Base-by-base conservation (phyloP, 1,284 basidiomycete genomes). In the Cutaneotrichosporon daszewskae region DNA sequence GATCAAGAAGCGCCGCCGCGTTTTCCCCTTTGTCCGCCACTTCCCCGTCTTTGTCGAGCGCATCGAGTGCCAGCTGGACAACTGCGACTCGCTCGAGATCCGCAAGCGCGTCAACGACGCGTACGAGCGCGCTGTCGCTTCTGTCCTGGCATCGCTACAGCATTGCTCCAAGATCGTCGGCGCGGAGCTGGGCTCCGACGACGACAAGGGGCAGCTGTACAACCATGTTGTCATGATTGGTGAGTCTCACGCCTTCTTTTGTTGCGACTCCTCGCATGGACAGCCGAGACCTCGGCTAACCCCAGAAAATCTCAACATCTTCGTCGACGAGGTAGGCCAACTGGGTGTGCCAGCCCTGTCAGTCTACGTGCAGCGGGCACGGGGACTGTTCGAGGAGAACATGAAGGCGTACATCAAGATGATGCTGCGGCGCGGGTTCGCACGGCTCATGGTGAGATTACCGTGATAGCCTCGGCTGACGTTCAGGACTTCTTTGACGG, bases 171-270 rank as follows among this genome's bases (percentile, higher is more conserved):
- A 91, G 66, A 74, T 90, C 74, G 85, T 89, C 45, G 85, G 85
- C 1, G 87, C 62, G 1, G 66, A 68, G 23, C 60, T 58, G 9
- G 61, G 85, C 55, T 67, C 62, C 18, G 83, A 81, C 0, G 91
- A 95, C 59, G 94, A 94, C 70, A 98, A 98, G 69, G 90, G 90
- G 1, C 88, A 94, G 64, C 76, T 97, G 42, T 96, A 97, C 66
- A 95, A 92, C 60, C 87, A 95, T 62, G 88, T 97, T 55, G 84
- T 96, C 58, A 77, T 98, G 54, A 88, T 97, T 49, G 90, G 90
- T 90, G 55, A 59, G 84, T 75, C 26, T n/a, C 26, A 11, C 22
- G 17, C 16, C 14, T 17, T 5, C n/a, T n/a, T n/a, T n/a, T n/a
- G n/a, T n/a, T 35, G 40, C 14, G 17, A 41, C 42, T 37, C 18